Conservation (phyloP, 768 basidiomycete genomes). For the Boletus sp. region DNA sequence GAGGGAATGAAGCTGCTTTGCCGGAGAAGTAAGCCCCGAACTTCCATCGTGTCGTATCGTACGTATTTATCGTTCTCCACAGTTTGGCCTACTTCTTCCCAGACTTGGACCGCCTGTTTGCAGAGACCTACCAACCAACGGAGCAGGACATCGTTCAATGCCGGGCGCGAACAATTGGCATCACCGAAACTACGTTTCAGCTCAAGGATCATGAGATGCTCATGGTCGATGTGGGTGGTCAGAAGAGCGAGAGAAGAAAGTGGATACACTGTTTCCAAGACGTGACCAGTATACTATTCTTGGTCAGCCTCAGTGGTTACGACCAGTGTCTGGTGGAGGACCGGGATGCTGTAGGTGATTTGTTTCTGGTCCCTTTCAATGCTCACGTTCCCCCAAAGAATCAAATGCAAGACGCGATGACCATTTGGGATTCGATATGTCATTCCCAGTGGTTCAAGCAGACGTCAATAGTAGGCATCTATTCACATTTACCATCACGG, state of each 20-base stretch:
- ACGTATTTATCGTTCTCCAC: constrained; percentile 1
- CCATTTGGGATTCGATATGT: constrained; percentile 98
- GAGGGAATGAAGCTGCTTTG: constrained; percentile 88
- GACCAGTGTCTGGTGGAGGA: constrained; percentile 95
- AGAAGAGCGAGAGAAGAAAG: constrained; percentile 89
- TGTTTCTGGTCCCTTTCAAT: not conserved
- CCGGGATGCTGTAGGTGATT: constrained; percentile 70
- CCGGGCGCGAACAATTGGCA: constrained; percentile 85
- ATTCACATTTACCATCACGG: not conserved
- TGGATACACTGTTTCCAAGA: constrained; percentile 97
- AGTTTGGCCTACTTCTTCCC: constrained; percentile 77
- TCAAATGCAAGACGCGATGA: constrained; percentile 98
- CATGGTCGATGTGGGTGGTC: constrained; percentile 93
- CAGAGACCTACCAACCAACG: constrained; percentile 63
- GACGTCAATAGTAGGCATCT: constrained; percentile 74
- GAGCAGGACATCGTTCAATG: constrained; percentile 88
- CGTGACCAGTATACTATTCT: constrained; percentile 88
- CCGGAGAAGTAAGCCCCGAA: constrained; percentile 74
- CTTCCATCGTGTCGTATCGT: not conserved
- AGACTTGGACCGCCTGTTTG: constrained; percentile 76
- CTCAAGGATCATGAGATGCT: constrained; percentile 80
- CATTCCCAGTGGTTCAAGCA: constrained; percentile 97
- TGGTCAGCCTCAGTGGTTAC: constrained; percentile 89
- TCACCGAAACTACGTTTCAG: constrained; percentile 82
- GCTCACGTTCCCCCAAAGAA: constrained; percentile 48